Evolutionary conservation across 2,329 filamentous ascomycete species (phyloP).

Genomic region (Neofusicoccum parvum): DNA sequence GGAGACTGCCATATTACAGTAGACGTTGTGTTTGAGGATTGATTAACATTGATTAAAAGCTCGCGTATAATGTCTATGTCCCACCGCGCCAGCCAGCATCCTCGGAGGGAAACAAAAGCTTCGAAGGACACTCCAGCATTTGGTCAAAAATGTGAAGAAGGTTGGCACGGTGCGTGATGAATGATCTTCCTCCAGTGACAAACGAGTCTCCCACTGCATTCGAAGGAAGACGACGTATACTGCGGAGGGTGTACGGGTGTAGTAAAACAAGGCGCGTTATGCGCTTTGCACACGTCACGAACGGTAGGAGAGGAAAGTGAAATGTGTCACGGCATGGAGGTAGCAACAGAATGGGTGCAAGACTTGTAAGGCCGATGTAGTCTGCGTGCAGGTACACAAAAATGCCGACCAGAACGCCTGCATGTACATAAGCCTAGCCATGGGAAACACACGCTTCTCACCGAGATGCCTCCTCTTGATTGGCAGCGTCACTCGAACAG

Average conservation of each 20-base stretch:
- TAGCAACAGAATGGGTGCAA: neutral
- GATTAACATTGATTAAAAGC: neutral
- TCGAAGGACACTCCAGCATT: constrained; percentile 26
- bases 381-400: constrained; percentile 5
- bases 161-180: constrained; percentile 22
- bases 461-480: neutral
- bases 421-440: neutral
- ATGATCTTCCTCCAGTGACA: constrained; percentile 36
- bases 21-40: too few relatives aligned
- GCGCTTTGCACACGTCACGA: neutral
- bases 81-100: constrained; percentile 25
- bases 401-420: constrained; percentile 4
- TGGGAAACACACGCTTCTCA: neutral
- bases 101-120: neutral
- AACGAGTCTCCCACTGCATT: constrained; percentile 35
- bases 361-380: constrained; percentile 11
- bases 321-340: neutral
- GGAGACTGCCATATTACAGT: too few relatives aligned
- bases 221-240: constrained; percentile 35
- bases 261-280: neutral
- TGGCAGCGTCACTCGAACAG: neutral
- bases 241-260: constrained; percentile 28
- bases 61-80: constrained; percentile 1
- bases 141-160: constrained; percentile 26
- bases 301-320: neutral